These are phyloP conservation scores for Chalciporus piperatus DNA, from an alignment of 768 basidiomycete genomes.

Conservation along the genomic window DNA sequence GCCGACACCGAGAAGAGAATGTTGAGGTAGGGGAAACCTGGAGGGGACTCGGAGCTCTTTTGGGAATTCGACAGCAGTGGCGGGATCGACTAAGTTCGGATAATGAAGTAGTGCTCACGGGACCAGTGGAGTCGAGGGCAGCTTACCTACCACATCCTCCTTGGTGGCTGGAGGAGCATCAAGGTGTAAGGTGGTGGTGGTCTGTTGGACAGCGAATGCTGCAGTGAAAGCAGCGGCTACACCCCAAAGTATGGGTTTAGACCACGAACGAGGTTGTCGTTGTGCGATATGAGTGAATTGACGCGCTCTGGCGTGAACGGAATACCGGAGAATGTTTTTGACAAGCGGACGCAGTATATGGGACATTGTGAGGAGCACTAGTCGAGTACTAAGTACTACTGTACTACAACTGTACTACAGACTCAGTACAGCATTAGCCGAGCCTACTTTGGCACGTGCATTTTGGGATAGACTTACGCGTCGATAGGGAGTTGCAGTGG, in stretches of 20 bases:
- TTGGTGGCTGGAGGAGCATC: conserved; percentile 36
- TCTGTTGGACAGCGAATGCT: conserved; percentile 27
- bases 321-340: background rate
- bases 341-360: conserved; percentile 1
- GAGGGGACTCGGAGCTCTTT: conserved; percentile 61
- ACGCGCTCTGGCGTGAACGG: background rate
- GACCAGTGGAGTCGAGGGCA: background rate
- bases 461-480: too few species aligned
- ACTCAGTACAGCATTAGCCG: too few species aligned
- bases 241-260: conserved; percentile 31
- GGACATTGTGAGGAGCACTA: background rate
- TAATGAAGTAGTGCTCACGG: background rate
- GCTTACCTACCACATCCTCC: conserved; percentile 24
- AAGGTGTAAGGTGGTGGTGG: conserved; percentile 36
- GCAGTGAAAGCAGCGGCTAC: conserved; percentile 32
- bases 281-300: conserved; percentile 8
- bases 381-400: background rate
- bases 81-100: conserved; percentile 57
- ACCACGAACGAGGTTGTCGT: conserved; percentile 7
- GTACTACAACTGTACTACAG: too few species aligned
- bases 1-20: conserved; percentile 78
- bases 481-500: too few species aligned
- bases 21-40: conserved; percentile 55
- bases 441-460: too few species aligned
- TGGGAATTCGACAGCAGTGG: conserved; percentile 73